Conservation (phyloP, 495 filamentous ascomycete genomes). For the Aspergillus mulundensis region DNA sequence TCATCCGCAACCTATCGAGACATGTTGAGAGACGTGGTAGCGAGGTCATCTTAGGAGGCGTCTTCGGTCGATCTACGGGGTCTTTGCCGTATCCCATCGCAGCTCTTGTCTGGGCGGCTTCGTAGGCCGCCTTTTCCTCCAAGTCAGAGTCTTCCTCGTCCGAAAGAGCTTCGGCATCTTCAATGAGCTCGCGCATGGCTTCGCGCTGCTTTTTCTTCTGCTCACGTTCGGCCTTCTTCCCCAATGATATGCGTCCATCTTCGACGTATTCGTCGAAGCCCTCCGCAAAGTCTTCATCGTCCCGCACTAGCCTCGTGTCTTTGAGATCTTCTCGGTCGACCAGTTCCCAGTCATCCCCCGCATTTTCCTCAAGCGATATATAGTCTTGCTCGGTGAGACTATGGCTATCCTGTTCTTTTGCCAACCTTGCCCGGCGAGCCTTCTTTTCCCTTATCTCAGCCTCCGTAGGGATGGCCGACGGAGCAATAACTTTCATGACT, state of each 20-base stretch:
- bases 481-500: conserved; percentile 32
- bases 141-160: conserved; percentile 74
- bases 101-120: conserved; percentile 78
- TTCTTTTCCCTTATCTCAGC: conserved; percentile 94
- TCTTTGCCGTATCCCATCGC: conserved; percentile 65
- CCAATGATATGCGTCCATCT: conserved; percentile 75
- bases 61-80: conserved; percentile 42
- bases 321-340: conserved; percentile 42
- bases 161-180: conserved; percentile 64
- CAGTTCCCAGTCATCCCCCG: conserved; percentile 45
- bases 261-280: conserved; percentile 91
- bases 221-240: conserved; percentile 75
- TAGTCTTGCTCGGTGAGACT: conserved; percentile 69
- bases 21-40: conserved; percentile 50
- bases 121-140: conserved; percentile 79
- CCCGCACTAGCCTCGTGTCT: conserved; percentile 71
- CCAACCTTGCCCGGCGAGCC: conserved; percentile 73
- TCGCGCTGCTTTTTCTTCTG: conserved; percentile 60
- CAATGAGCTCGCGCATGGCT: conserved; percentile 80
- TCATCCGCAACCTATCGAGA: conserved; percentile 47
- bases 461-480: conserved; percentile 66
- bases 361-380: conserved; percentile 66
- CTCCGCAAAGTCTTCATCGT: conserved; percentile 93
- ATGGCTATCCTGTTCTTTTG: conserved; percentile 63
- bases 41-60: conserved; percentile 56